Percentiles rank a stretch among this genome's conserved stretches.
Evolutionary conservation across 805 yeast genomes (phyloP).

Genomic region (Monosporozyma unispora): DNA sequence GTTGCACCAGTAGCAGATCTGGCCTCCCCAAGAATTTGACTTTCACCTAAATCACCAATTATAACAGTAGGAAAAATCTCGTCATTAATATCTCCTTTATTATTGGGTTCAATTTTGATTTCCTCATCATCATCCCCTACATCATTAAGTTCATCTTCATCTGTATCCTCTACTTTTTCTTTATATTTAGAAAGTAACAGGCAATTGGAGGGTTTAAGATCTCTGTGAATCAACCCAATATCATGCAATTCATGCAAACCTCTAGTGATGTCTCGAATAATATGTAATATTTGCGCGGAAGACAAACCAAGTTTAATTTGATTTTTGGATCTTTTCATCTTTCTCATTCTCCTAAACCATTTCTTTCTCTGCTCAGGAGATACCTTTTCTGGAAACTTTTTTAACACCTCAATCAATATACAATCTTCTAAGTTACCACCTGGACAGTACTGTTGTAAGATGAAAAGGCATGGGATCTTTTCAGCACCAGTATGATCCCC

Average conservation of each 20-base stretch:
- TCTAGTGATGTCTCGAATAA: constrained; percentile 55
- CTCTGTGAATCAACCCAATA: constrained; percentile 76
- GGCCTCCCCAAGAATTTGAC: constrained; percentile 58
- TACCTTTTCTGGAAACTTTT: constrained; percentile 30
- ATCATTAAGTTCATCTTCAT: constrained; percentile 7
- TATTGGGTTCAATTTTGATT: constrained; percentile 11
- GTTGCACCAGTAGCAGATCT: constrained; percentile 73
- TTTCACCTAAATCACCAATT: constrained; percentile 87
- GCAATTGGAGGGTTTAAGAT: constrained; percentile 84
- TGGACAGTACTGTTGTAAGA: constrained; percentile 77
- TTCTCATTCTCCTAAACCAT: constrained; percentile 21
- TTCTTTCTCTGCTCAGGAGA: constrained; percentile 34
- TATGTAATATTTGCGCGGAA: constrained; percentile 54
- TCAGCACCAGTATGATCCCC: background rate
- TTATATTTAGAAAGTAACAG: constrained; percentile 35
- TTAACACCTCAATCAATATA: constrained; percentile 30
- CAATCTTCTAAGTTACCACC: constrained; percentile 81
- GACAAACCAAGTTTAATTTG: constrained; percentile 32
- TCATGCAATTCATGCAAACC: constrained; percentile 69
- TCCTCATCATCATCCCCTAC: constrained; percentile 4
- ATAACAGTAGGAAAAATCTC: constrained; percentile 51
- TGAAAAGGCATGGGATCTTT: constrained; percentile 64
- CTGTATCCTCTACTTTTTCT: constrained; percentile 15
- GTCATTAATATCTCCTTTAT: background rate
- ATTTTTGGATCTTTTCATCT: constrained; percentile 1